These are phyloP conservation scores for Moringa oleifera DNA, from an alignment of 345 rosid species.

Conservation along the genomic window DNA sequence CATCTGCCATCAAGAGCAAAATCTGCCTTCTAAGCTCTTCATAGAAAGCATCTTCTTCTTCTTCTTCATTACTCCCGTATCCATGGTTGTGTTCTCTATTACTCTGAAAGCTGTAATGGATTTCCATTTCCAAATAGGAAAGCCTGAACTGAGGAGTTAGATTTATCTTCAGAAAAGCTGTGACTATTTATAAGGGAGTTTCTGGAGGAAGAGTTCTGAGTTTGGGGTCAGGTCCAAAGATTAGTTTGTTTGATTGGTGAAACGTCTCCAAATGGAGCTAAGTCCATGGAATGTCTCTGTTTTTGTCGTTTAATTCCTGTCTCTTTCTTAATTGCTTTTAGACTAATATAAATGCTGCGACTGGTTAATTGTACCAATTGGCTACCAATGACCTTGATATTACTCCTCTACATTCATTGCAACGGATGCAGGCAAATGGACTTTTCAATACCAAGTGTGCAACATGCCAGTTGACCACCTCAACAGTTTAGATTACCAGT, in stretches of 20 bases:
- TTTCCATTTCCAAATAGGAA: constrained; percentile 6
- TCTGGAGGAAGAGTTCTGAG: not conserved
- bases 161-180: not conserved
- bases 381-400: not conserved
- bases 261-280: constrained; percentile 21
- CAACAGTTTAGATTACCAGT: no score
- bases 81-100: constrained; percentile 6
- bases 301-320: constrained; percentile 24
- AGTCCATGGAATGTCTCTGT: constrained; percentile 20
- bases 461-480: no score
- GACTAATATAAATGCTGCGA: not conserved
- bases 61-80: constrained; percentile 13
- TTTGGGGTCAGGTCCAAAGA: constrained; percentile 22
- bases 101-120: not conserved
- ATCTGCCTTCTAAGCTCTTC: constrained; percentile 35
- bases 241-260: constrained; percentile 14
- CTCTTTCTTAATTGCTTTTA: constrained; percentile 10
- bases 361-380: constrained; percentile 14
- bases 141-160: not conserved
- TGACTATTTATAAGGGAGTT: not conserved
- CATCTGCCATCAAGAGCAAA: constrained; percentile 41
- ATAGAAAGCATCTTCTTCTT: constrained; percentile 36
- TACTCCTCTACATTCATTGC: not conserved
- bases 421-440: not conserved
- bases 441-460: no score